Base-by-base conservation (phyloP, 495 filamentous ascomycete species). In the Aspergillus hancockii region DNA sequence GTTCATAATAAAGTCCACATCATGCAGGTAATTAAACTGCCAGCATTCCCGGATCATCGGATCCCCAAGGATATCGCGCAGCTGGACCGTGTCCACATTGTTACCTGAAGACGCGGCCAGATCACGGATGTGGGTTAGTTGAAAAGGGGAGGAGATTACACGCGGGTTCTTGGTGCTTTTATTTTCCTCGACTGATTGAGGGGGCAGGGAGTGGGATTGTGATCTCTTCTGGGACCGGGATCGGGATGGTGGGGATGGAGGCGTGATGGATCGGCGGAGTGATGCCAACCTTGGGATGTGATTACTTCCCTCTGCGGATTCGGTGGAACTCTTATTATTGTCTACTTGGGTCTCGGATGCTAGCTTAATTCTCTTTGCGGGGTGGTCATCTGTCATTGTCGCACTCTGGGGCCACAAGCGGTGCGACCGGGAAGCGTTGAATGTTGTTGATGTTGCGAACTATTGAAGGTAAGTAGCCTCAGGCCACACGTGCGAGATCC, bases 11-110 rank as follows among this genome's bases (percentile, higher is more conserved):
- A 92, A 97, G 57, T 91, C 83, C 23, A 96, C 75, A 74, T 96
- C 88, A 66, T 93, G 87, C 3, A 93, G 75, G 65, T 87, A 96
- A 64, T 96, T 96, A 72, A 97, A 96, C 40, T 91, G 82, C 92
- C 92, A 97, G 63, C 88, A 90, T 71, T 94, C 90, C 36, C 82
- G 78, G 53, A 97, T 92, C 67, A 93, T 79, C 0, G 90, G 90
- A 68, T 95, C 88, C 0, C 89, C 86, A 3, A 97, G 81, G 54
- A 97, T 83, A 56, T 92, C 88, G 19, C 76, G 76, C 22, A 96
- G 74, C 7, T 77, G 78, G 43, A 94, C 70, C 0, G 90, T 80
- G 67, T 88, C 88, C 54, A 81, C 72, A 75, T 97, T 96, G 51
- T 74, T 70, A 14, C 62, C 66, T 7, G 63, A 67, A 7, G 76